Evolutionary conservation across 2,329 filamentous ascomycete genomes (phyloP), one percentile per base, ranked within the genome.

Genomic region (Exophiala alcalophila): DNA sequence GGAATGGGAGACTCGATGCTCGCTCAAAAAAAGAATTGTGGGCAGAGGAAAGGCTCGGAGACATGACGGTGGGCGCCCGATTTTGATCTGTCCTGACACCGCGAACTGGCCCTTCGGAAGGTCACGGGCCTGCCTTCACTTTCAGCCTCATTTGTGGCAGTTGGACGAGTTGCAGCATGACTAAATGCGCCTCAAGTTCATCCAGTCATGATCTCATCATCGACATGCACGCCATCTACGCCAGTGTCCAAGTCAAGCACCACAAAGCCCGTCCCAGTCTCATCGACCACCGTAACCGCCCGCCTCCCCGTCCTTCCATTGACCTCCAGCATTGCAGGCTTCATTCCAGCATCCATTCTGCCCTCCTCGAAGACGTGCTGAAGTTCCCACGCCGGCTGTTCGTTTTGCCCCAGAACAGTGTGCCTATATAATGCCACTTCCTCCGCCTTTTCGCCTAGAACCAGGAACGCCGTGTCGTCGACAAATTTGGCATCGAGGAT

Each of bases 401-500:
- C 51, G 10, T 38, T 28, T 29, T 47, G 43, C 18, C 21, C 25
- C 20, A 47, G 43, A 7, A 34, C 30, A 9, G 24, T 33, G 8
- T 42, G 25, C 11, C 29, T 19, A 25, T 48, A 49, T 9, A 53
- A 26, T 20, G 41, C 37, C 21, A 33, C 27, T 33, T 47, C 41
- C 10, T 18, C 57, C 15, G 51, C 41, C 23, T 60, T 57, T 29
- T 60, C 57, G 63, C 74, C 76, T 2, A 89, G 71, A 1, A 86
- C 53, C 39, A 88, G 69, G 2, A 89, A 60, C 0, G 67, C 71
- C 9, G 71, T 63, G 41, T 84, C 77, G 54, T 83, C 73, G 29
- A 86, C 71, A 56, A 89, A 87, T 57, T 83, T 81, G 10, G 84
- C 61, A 58, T 88, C 82, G 14, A 78, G 61, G 11, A 82, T 63